These are phyloP conservation scores for Cyclotella sp. DNA, from an alignment of 108 stramenopile species.

Conservation along the genomic window DNA sequence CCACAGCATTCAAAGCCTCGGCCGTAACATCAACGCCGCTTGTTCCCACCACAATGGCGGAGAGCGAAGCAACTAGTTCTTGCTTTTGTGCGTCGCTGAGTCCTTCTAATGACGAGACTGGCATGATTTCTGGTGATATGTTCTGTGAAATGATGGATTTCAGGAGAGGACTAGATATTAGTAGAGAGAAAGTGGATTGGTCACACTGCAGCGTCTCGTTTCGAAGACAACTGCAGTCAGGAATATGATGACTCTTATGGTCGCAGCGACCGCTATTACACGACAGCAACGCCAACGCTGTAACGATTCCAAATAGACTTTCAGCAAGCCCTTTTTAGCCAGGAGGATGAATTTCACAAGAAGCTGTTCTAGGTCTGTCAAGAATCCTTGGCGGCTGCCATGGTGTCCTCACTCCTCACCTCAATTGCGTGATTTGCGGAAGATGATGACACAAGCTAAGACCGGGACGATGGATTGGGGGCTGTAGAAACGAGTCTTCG, in stretches of 20 bases:
- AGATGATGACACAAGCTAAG: not conserved
- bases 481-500: no score
- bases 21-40: slow-evolving; percentile 58
- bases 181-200: no score
- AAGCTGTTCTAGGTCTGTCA: no score
- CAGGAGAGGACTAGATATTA: not conserved
- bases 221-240: no score
- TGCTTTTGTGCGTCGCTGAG: slow-evolving; percentile 76
- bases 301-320: not conserved
- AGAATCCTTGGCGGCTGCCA: not conserved
- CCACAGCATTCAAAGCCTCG: slow-evolving; percentile 72
- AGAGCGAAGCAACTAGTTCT: slow-evolving; percentile 86
- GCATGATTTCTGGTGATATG: slow-evolving; percentile 46
- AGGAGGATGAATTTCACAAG: not conserved
- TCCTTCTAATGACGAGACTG: slow-evolving; percentile 67
- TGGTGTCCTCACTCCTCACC: not conserved
- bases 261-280: no score
- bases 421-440: not conserved
- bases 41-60: slow-evolving; percentile 68
- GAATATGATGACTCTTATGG: no score
- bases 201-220: no score
- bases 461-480: no score
- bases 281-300: not conserved
- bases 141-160: not conserved
- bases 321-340: not conserved